Evolutionary conservation across 495 filamentous ascomycete species (phyloP), one percentile per base, ranked within the genome.

Genomic region (Thermochaetoides thermophila): DNA sequence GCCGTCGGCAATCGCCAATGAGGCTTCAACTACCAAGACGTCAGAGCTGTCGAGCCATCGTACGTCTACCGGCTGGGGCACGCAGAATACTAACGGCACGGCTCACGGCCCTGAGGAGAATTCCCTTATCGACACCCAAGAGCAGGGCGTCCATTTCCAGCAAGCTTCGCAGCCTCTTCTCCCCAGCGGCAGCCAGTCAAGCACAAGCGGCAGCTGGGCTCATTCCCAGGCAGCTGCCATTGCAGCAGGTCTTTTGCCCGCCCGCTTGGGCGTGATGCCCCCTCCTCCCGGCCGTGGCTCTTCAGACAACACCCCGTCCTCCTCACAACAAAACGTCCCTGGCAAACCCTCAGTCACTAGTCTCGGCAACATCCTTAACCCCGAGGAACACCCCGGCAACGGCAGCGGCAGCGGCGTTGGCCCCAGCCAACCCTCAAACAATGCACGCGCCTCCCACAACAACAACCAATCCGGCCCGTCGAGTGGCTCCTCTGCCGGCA

Each of bases 11-110:
- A 74, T 87, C 39, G 56, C 70, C 17, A 94, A 93, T 44, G 79
- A 85, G 44, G 85, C 84, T 3, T 92, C 85, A 6, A 89, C 83
- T 0, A 84, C 81, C n/a, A 80, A 79, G 25, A 83, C 78, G 4
- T 63, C 63, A 13, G 73, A 78, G 23, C 75, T 82, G 43, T 84
- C 81, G 44, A 79, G 75, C 5, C 43, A 58, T 42, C 50, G 57
- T 4, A 43, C 32, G 14, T 66, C 66, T 20, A 62, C 50, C 2
- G 56, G 69, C 39, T 63, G 66, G 45, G 73, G 73, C 42, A 78
- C 76, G 1, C 79, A 84, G 48, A 55, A 55, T 31, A 74, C 75
- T 4, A 79, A 76, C 42, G 75, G 55, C 30, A 41, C 32, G 11
- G 48, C 59, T 20, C 48, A 51, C 38, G 53, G 63, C 14, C 48